Conservation (phyloP, 2,329 filamentous ascomycete species). For the Sordariomycetes sp. region DNA sequence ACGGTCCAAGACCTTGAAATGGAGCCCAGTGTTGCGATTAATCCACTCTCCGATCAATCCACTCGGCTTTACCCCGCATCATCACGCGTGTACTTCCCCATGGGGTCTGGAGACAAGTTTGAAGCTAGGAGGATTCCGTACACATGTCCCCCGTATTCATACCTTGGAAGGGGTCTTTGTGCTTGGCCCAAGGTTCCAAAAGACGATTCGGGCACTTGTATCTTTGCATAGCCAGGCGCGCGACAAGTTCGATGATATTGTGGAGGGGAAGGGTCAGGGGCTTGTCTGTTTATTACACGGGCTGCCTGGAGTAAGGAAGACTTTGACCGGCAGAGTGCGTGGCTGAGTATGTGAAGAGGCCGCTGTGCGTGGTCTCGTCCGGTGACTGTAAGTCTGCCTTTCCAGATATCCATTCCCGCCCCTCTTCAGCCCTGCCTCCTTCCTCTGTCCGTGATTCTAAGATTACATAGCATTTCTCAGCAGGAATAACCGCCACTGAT, state of each 20-base stretch:
- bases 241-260: conserved; percentile 71
- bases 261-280: conserved; percentile 75
- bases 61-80: too few relatives aligned
- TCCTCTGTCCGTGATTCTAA: neutral
- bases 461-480: neutral
- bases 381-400: conserved; percentile 38
- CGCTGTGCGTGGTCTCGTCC: conserved; percentile 71
- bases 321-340: conserved; percentile 43
- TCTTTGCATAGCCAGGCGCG: conserved; percentile 72
- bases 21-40: too few relatives aligned
- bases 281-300: conserved; percentile 67
- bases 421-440: neutral
- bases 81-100: too few relatives aligned
- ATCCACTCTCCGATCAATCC: too few relatives aligned
- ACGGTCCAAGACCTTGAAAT: too few relatives aligned
- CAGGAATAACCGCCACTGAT: conserved; percentile 62
- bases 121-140: too few relatives aligned
- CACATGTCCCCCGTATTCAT: too few relatives aligned
- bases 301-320: conserved; percentile 33
- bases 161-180: too few relatives aligned
- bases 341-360: conserved; percentile 67
- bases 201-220: conserved; percentile 53
- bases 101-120: too few relatives aligned
- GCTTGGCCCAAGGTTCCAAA: conserved; percentile 45
- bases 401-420: neutral